Evolutionary conservation across 345 rosid species (phyloP).

Genomic region (Moricandia arvensis): DNA sequence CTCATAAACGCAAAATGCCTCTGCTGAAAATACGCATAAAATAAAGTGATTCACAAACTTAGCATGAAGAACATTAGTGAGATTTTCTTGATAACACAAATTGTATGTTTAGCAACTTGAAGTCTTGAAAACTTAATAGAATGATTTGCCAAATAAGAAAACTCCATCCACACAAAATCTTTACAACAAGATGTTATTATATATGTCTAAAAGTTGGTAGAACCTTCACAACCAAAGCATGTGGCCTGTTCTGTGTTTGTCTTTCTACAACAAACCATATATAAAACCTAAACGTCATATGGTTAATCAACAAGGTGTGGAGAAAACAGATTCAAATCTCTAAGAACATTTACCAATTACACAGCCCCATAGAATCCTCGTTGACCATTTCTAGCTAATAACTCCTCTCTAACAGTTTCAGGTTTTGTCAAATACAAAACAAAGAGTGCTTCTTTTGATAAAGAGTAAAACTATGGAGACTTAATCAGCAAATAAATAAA

Average conservation of each 20-base stretch:
- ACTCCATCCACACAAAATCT: no score
- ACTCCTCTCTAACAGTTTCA: slow-evolving; percentile 41
- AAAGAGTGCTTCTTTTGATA: not conserved
- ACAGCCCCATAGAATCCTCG: slow-evolving; percentile 72
- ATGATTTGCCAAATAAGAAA: slow-evolving; percentile 28
- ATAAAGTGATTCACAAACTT: slow-evolving; percentile 22
- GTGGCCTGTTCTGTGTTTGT: slow-evolving; percentile 65
- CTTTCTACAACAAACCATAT: slow-evolving; percentile 81
- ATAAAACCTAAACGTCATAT: slow-evolving; percentile 34
- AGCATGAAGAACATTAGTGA: not conserved
- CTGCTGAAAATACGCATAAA: slow-evolving; percentile 23
- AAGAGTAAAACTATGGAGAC: not conserved
- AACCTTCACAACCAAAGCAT: slow-evolving; percentile 58
- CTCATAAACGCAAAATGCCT: slow-evolving; percentile 19
- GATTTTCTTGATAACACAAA: slow-evolving; percentile 11
- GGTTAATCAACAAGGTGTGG: not conserved
- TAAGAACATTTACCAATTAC: slow-evolving; percentile 53
- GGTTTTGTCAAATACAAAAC: not conserved
- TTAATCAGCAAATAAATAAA: not conserved
- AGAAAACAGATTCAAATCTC: not conserved
- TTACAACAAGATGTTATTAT: no score
- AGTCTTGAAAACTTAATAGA: not conserved
- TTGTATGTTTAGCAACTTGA: slow-evolving; percentile 33
- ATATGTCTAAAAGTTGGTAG: not conserved
- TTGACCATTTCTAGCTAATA: slow-evolving; percentile 68